Percentiles rank a stretch among this genome's conserved stretches.
These are phyloP conservation scores for Populus hybrid DNA, from an alignment of 441 rosid species.

Conservation along the genomic window DNA sequence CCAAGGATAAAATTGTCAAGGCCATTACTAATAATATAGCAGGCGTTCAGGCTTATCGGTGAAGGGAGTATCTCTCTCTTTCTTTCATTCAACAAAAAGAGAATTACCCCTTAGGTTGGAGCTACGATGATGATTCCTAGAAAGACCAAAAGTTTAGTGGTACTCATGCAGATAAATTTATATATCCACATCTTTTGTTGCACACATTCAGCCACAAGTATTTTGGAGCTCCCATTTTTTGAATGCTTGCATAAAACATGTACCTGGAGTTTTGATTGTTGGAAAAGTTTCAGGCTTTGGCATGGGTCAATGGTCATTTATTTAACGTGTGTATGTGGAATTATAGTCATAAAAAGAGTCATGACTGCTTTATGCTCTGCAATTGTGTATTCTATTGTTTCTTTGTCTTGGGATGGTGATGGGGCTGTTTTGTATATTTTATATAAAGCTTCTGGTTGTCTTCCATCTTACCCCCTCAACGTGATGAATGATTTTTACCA, in stretches of 20 bases:
- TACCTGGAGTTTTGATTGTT: slow-evolving; percentile 10
- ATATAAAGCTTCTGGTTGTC: slow-evolving; percentile 1
- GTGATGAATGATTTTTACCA: not conserved
- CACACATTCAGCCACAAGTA: not conserved
- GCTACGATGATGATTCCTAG: too few relatives aligned
- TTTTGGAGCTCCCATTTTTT: not conserved
- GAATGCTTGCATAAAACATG: not conserved
- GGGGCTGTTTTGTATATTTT: not conserved
- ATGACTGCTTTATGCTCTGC: not conserved
- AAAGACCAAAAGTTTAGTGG: too few relatives aligned
- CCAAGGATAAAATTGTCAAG: not conserved
- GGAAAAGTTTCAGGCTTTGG: not conserved
- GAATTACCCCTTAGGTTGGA: not conserved
- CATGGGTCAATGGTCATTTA: not conserved
- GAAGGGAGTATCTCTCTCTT: too few relatives aligned
- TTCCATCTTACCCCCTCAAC: not conserved
- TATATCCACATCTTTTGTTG: not conserved
- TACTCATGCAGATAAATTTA: too few relatives aligned
- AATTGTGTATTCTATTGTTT: not conserved
- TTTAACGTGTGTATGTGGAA: not conserved
- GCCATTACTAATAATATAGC: too few relatives aligned
- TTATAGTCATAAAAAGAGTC: not conserved
- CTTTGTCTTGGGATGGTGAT: not conserved
- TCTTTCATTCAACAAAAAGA: too few relatives aligned
- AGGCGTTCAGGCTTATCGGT: too few relatives aligned